Percentiles rank a stretch among this genome's conserved stretches.
These are phyloP conservation scores for Lithocarpus polystachyus DNA, from an alignment of 306 rosid genomes.

Conservation along the genomic window DNA sequence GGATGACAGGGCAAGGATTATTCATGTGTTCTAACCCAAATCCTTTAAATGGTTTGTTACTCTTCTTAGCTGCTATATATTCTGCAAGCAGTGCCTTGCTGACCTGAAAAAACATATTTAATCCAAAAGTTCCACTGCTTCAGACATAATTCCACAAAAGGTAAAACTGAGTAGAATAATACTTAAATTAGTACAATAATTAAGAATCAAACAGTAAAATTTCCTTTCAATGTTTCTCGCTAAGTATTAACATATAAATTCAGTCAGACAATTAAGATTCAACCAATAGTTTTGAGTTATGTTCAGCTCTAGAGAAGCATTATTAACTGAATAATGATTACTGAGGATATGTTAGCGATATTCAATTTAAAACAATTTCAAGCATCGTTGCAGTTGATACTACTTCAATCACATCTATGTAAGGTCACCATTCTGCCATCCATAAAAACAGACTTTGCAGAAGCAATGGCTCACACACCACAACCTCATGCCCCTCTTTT, in stretches of 20 bases:
- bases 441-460: background rate
- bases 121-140: slow-evolving; percentile 15
- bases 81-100: slow-evolving; percentile 88
- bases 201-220: background rate
- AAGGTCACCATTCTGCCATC: background rate
- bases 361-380: background rate
- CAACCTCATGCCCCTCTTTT: background rate
- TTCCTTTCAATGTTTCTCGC: background rate
- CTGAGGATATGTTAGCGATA: background rate
- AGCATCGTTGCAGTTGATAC: background rate
- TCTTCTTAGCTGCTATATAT: slow-evolving; percentile 53
- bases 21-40: slow-evolving; percentile 94
- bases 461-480: background rate
- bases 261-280: slow-evolving; percentile 2
- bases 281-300: slow-evolving; percentile 1
- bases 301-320: background rate
- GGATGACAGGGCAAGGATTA: slow-evolving; percentile 55
- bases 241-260: background rate
- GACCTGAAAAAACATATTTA: slow-evolving; percentile 48
- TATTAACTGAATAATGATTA: slow-evolving; percentile 3
- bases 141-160: background rate
- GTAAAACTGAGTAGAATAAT: background rate
- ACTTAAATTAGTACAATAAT: background rate
- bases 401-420: background rate
- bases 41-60: slow-evolving; percentile 64